A percentile compares a stretch with the other conserved stretches of the same genome.
Evolutionary conservation across 352 stramenopile species (phyloP).

Genomic region (Pythium coloratum): DNA sequence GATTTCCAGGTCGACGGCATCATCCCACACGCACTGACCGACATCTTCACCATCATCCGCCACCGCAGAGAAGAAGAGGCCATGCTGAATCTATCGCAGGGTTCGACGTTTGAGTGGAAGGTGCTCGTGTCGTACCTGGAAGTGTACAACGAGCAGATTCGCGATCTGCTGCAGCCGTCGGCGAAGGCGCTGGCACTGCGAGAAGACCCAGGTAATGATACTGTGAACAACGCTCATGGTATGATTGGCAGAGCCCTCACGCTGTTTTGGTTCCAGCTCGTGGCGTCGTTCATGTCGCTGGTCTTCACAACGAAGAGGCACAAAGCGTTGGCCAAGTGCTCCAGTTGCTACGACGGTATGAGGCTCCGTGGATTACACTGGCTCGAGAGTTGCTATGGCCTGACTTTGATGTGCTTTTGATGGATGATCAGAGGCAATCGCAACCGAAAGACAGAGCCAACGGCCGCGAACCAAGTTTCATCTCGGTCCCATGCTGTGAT

Average conservation of each 20-base stretch:
- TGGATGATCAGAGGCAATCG: slow-evolving; percentile 40
- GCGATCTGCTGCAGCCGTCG: slow-evolving; percentile 82
- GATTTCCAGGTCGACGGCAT: slow-evolving; percentile 68
- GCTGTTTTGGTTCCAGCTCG: slow-evolving; percentile 26
- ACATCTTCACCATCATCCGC: slow-evolving; percentile 70
- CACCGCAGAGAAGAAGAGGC: slow-evolving; percentile 58
- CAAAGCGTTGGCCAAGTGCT: slow-evolving; percentile 47
- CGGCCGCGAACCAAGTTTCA: slow-evolving; percentile 77
- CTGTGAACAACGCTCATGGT: no score
- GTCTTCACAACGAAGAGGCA: slow-evolving; percentile 52
- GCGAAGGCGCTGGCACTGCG: slow-evolving; percentile 35
- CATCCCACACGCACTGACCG: slow-evolving; percentile 67
- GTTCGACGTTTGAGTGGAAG: slow-evolving; percentile 65
- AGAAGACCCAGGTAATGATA: slow-evolving; percentile 42
- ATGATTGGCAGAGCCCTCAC: no score
- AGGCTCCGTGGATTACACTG: background rate
- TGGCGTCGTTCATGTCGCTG: slow-evolving; percentile 55
- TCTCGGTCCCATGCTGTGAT: slow-evolving; percentile 85
- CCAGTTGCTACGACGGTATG: slow-evolving; percentile 43
- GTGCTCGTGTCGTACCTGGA: slow-evolving; percentile 89
- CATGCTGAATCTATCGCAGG: slow-evolving; percentile 39
- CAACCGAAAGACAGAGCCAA: slow-evolving; percentile 64
- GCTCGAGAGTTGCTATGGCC: no score
- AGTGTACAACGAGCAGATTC: slow-evolving; percentile 93
- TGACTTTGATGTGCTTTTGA: background rate